These are phyloP conservation scores for Tillandsia leiboldiana DNA, from an alignment of 176 grass and related monocot genomes.

Conservation along the genomic window DNA sequence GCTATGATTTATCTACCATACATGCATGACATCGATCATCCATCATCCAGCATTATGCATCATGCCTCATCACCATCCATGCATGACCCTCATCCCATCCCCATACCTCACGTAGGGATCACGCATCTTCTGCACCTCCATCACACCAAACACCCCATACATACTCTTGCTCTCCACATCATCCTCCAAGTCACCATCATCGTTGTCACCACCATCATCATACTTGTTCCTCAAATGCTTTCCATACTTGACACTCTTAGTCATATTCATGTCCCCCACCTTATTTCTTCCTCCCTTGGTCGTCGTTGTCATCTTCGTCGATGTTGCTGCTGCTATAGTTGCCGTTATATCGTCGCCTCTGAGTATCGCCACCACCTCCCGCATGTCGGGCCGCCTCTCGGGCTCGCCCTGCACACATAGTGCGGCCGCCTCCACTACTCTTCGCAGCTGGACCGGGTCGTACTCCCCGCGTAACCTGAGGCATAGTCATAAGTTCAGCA, in stretches of 20 bases:
- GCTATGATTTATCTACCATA: too few species aligned
- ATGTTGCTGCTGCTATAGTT: not conserved
- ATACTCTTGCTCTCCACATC: constrained; percentile 14
- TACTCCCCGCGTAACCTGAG: not conserved
- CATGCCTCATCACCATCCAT: not conserved
- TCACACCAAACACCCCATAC: constrained; percentile 44
- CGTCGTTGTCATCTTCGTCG: not conserved
- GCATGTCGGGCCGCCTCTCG: constrained; percentile 16
- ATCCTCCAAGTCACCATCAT: not conserved
- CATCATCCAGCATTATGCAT: too few species aligned
- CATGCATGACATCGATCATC: too few species aligned
- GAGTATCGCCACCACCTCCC: constrained; percentile 14
- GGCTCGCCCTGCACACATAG: constrained; percentile 19
- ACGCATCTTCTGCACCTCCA: constrained; percentile 38
- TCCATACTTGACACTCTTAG: constrained; percentile 44
- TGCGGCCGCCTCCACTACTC: constrained; percentile 7
- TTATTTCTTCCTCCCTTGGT: not conserved
- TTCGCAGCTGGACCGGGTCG: constrained; percentile 10
- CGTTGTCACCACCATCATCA: constrained; percentile 22
- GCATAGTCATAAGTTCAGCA: too few species aligned
- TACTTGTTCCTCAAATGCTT: constrained; percentile 47
- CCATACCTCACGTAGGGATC: constrained; percentile 36
- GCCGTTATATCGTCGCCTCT: not conserved
- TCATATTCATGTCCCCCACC: constrained; percentile 17
- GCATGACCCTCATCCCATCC: not conserved